phyloP scores from a whole-genome alignment of 2,329 filamentous ascomycete species.

The Calonectria pseudoturangicola region DNA sequence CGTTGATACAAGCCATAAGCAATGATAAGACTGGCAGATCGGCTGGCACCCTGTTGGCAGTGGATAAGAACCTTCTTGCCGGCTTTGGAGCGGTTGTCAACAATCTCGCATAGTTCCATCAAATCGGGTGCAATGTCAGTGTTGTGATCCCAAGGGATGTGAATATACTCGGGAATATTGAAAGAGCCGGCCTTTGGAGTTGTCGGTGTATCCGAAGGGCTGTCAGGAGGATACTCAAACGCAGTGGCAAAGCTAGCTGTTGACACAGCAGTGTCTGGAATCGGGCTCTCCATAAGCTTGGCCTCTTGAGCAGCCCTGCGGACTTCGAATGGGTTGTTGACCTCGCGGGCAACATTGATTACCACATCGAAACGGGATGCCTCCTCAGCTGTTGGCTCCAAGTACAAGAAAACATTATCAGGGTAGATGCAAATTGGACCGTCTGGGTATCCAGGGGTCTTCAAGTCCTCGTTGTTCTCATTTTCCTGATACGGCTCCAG shows the following conservation, averaged over 20 bases:
- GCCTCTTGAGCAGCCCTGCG: constrained; percentile 53
- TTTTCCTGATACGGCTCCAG: constrained; percentile 77
- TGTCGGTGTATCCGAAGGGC: constrained; percentile 69
- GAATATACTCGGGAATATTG: constrained; percentile 85
- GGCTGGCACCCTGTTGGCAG: constrained; percentile 90
- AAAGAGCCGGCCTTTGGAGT: constrained; percentile 70
- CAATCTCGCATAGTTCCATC: constrained; percentile 83
- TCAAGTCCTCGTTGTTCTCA: constrained; percentile 85
- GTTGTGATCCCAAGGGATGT: constrained; percentile 92
- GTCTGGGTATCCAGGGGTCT: constrained; percentile 87
- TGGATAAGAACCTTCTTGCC: constrained; percentile 88
- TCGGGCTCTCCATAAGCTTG: constrained; percentile 64
- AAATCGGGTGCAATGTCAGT: constrained; percentile 88
- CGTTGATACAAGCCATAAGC: constrained; percentile 89
- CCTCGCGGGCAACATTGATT: constrained; percentile 89
- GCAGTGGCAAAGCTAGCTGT: constrained; percentile 76
- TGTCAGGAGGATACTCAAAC: constrained; percentile 72
- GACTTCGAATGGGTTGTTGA: constrained; percentile 82
- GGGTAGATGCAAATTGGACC: constrained; percentile 89
- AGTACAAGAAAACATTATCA: constrained; percentile 85
- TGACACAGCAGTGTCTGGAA: constrained; percentile 74
- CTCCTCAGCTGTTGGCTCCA: constrained; percentile 86
- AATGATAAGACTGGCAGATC: constrained; percentile 90
- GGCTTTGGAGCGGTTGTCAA: constrained; percentile 82
- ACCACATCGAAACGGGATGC: constrained; percentile 87